Base-by-base conservation (phyloP, 768 basidiomycete genomes). In the Boletus rubropictus region DNA sequence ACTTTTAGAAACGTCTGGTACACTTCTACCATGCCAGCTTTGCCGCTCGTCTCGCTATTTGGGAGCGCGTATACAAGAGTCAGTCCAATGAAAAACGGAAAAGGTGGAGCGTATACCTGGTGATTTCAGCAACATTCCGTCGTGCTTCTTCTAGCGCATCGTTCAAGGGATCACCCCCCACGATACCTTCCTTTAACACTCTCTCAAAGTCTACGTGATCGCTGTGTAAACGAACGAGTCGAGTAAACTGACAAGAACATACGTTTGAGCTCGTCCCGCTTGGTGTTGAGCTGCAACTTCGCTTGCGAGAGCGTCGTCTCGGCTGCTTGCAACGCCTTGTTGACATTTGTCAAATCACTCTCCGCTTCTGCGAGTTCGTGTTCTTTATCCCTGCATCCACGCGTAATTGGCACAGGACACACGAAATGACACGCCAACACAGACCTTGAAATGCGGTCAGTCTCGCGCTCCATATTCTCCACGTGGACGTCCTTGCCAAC, bases 381-480 rank as follows among this genome's bases (percentile, higher is more conserved):
- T 48, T 93, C 89, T 58, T 83, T 84, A 44, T 80, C 74, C 21
- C 91, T 95, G 49, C 12, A 36, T 10, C 9, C 32, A 5, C 34
- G n/a, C 5, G 28, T 14, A 9, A 29, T 43, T 17, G 54, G 41
- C 21, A 31, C 3, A 28, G 4, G 6, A 32, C 3, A 7, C 17
- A 25, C 20, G 18, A n/a, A 17, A 14, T 9, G 11, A 5, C 4
- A 5, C 21, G 4, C 9, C 17, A n/a, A 14, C n/a, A 73, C 79
- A 60, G 43, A 92, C 89, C 69, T 62, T 9, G 74, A 64, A 7
- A 80, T 60, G 15, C 74, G 72, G 20, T 84, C 81, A 5, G 89
- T 73, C 46, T 88, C 84, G 15, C 72, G 72, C 54, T 95, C 92
- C 72, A 95, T 85, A 1, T 74, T 80, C 8, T 82, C 82, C 1